phyloP scores from a whole-genome alignment of 1,284 basidiomycete genomes.

The Boletus semigastroideus region DNA sequence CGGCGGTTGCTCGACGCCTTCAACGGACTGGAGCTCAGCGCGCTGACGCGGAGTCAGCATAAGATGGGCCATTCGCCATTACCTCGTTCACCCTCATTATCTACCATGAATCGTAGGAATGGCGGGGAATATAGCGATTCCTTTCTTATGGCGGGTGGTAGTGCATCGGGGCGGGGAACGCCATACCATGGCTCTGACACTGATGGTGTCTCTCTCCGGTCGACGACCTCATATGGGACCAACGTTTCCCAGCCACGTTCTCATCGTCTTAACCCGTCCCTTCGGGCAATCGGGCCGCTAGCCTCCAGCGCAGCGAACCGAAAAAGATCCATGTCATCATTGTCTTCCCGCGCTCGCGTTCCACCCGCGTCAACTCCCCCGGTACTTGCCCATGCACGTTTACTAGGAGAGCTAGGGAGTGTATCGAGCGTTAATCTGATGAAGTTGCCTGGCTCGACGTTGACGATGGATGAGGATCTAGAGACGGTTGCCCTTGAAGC shows the following conservation, averaged over 20 bases:
- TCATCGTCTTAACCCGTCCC: conserved; percentile 29
- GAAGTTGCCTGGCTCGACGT: conserved; percentile 50
- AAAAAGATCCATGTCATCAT: conserved; percentile 50
- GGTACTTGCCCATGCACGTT: conserved; percentile 20
- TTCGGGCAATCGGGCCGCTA: conserved; percentile 20
- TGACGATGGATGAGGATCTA: conserved; percentile 39
- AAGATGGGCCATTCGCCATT: conserved; percentile 29
- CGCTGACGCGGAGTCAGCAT: conserved; percentile 54
- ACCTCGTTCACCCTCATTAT: conserved; percentile 33
- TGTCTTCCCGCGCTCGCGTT: conserved; percentile 42
- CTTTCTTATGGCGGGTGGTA: conserved; percentile 25
- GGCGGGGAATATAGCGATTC: conserved; percentile 27
- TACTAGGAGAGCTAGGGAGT: conserved; percentile 36
- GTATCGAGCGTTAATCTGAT: conserved; percentile 47
- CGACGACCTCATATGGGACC: conserved; percentile 32
- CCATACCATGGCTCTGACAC: conserved; percentile 31
- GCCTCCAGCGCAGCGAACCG: conserved; percentile 30
- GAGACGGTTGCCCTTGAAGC: conserved; percentile 34
- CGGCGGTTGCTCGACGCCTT: conserved; percentile 70
- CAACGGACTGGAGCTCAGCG: conserved; percentile 69
- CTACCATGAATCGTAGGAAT: conserved; percentile 27
- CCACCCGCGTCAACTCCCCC: conserved; percentile 19
- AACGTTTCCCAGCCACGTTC: conserved; percentile 36
- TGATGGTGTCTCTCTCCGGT: conserved; percentile 31
- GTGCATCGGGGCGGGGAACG: conserved; percentile 31